Evolutionary conservation across 139 green algal genomes (phyloP), one percentile per base, ranked within the genome.

Genomic region (Bryopsis sp.): DNA sequence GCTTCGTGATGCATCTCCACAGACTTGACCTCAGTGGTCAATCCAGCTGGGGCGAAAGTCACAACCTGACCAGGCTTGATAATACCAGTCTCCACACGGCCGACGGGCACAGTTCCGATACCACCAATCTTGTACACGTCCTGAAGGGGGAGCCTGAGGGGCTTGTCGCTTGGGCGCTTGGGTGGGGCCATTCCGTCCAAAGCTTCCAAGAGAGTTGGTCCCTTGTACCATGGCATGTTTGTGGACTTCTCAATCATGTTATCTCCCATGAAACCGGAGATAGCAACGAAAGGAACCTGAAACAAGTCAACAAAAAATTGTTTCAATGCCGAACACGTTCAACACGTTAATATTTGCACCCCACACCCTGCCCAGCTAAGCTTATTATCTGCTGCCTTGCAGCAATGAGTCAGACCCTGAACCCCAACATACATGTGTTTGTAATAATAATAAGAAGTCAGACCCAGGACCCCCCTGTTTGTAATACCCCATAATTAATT

Each of bases 1-100:
- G 86, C 86, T 92, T 98, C 93, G 85, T 99, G 94, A 88, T 99
- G 94, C 94, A 99, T 98, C 90, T 99, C 94, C 72, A 99, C 91
- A 47, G 94, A 90, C 75, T 90, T 90, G 33, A 76, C 70, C 60
- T 82, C 77, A 70, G 77, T 80, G 48, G 70, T 75, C 48, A 82
- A 67, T 59, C 65, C 76, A 37, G 48, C 47, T 32, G 74, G 74
- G 8, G 69, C 74, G 57, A 79, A 79, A 3, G 63, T 48, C n/a
- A 79, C 74, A 43, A 76, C 68, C 68, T 72, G 71, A 33, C 73
- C 73, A 22, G 73, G 67, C 68, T 74, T 58, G 50, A 81, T 73
- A 6, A 74, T 47, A 47, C 86, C 88, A 67, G 86, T 87, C 79
- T 96, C 90, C 29, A 96, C 84, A 74, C 90, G 88, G 47, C 90